These are phyloP conservation scores for Physcia stellaris DNA, from an alignment of 495 filamentous ascomycete species.

Conservation along the genomic window DNA sequence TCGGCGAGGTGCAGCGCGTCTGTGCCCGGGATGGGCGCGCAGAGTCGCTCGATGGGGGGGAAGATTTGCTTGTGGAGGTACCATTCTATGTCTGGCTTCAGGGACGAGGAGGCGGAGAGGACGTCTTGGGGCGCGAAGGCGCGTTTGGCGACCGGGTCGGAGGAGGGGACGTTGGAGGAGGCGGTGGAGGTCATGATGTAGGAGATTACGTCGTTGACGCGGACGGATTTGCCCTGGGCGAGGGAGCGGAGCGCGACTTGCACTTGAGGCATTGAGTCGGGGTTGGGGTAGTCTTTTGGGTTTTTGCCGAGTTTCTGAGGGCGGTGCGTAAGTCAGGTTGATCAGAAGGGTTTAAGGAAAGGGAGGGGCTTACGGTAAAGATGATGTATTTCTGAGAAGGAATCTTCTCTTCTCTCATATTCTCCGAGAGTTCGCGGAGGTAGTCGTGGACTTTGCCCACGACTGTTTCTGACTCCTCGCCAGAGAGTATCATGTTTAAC, in stretches of 20 bases:
- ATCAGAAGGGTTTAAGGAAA: conserved; percentile 2
- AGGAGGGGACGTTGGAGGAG: conserved; percentile 42
- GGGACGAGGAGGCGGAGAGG: conserved; percentile 52
- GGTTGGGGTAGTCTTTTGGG: conserved; percentile 85
- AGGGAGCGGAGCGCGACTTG: conserved; percentile 86
- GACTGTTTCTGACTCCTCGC: conserved; percentile 80
- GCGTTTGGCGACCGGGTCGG: conserved; percentile 64
- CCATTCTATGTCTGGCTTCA: conserved; percentile 85
- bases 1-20: conserved; percentile 79
- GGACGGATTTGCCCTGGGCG: conserved; percentile 70
- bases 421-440: conserved; percentile 61
- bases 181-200: conserved; percentile 83
- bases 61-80: conserved; percentile 98
- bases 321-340: neutral
- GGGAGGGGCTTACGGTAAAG: conserved; percentile 47
- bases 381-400: conserved; percentile 84
- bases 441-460: conserved; percentile 87
- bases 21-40: conserved; percentile 86
- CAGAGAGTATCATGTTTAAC: conserved; percentile 82
- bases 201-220: conserved; percentile 87
- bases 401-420: conserved; percentile 68
- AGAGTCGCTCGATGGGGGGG: conserved; percentile 94
- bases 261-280: conserved; percentile 89
- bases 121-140: conserved; percentile 81
- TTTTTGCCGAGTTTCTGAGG: conserved; percentile 74